Conservation (phyloP, 257 asterid species). For the Solanum tarapatanum region DNA sequence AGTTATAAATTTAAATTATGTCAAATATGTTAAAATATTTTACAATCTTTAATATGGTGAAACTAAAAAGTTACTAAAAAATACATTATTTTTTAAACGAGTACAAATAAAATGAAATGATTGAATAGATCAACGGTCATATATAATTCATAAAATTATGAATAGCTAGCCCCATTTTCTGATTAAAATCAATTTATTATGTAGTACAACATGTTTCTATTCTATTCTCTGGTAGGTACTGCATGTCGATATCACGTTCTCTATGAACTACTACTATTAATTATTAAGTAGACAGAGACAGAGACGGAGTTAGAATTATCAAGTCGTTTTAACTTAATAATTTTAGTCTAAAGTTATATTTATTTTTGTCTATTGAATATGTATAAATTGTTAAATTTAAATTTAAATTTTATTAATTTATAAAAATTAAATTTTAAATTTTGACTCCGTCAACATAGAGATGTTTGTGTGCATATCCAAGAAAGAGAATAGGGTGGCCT, state of each 20-base stretch:
- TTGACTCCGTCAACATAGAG: rapidly evolving
- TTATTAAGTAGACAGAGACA: no score
- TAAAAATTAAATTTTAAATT: no score
- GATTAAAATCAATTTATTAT: neutral
- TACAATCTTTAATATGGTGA: neutral
- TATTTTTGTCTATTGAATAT: neutral
- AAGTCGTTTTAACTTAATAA: neutral
- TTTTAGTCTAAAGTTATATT: no score
- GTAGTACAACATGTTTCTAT: neutral
- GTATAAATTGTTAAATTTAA: no score
- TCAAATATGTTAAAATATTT: neutral
- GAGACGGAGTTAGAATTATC: neutral
- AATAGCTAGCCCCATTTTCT: neutral
- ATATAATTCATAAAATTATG: neutral
- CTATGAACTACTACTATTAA: neutral
- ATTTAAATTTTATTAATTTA: no score
- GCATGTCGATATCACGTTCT: neutral
- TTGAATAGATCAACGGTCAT: neutral
- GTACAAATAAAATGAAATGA: neutral
- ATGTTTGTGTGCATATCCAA: neutral
- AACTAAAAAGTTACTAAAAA: neutral
- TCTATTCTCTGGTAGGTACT: neutral
- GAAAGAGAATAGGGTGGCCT: neutral
- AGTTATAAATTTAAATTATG: neutral
- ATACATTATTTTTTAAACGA: no score